Evolutionary conservation across 1,284 basidiomycete species (phyloP).

Genomic region (Moniliophthora roreri): DNA sequence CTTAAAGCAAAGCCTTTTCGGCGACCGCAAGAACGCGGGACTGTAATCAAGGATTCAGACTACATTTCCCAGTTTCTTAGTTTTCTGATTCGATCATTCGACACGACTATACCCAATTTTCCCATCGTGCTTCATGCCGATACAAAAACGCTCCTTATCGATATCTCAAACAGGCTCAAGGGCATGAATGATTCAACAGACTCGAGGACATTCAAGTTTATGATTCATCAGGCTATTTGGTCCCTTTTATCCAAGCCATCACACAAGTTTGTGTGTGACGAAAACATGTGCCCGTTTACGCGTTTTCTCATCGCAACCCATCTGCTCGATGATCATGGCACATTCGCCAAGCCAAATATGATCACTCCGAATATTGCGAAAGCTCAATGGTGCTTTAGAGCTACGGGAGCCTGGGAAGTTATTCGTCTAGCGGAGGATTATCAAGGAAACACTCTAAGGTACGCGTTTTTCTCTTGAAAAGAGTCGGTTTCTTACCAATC

Average conservation of each 20-base stretch:
- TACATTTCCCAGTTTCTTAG: neutral
- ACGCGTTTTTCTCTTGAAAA: neutral
- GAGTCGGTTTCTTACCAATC: neutral
- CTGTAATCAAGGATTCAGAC: neutral
- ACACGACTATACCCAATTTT: neutral
- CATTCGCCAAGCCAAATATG: neutral
- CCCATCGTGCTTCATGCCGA: constrained; percentile 5
- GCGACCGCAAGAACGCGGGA: constrained; percentile 2
- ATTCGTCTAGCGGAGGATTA: neutral
- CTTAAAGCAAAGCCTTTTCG: constrained; percentile 1
- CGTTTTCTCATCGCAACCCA: constrained; percentile 4
- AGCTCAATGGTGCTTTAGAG: constrained; percentile 4
- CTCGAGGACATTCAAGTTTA: too few relatives aligned
- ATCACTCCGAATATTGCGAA: neutral
- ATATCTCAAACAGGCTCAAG: neutral
- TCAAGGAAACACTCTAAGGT: neutral
- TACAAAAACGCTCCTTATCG: neutral
- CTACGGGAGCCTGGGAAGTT: neutral
- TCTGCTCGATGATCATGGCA: neutral
- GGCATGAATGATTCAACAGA: neutral
- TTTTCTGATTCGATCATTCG: neutral
- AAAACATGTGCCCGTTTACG: constrained; percentile 4
- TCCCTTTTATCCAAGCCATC: neutral
- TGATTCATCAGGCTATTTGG: neutral
- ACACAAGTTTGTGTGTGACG: neutral